Evolutionary conservation across 1,139 yeast species (phyloP).

Genomic region (Nakaseomyces nivariensis): DNA sequence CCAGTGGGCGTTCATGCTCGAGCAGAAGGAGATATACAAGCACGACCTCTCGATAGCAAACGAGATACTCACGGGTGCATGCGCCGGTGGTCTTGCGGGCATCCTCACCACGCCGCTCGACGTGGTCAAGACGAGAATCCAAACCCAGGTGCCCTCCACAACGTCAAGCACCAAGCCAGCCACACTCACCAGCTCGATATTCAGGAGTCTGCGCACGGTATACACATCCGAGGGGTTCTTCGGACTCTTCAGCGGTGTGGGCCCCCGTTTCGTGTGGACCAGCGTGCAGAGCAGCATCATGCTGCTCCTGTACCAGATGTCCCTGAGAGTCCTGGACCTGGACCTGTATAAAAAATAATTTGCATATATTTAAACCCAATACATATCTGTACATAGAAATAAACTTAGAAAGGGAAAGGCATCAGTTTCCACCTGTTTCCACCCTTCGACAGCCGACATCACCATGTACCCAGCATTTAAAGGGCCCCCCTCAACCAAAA

Average conservation of each 20-base stretch:
- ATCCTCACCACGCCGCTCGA: conserved; percentile 75
- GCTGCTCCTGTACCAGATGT: conserved; percentile 71
- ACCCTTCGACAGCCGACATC: no score
- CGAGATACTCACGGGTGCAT: conserved; percentile 82
- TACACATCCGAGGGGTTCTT: conserved; percentile 64
- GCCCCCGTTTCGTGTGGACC: conserved; percentile 95
- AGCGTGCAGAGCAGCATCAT: conserved; percentile 90
- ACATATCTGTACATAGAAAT: no score
- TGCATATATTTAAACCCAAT: background rate
- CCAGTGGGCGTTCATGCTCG: conserved; percentile 41
- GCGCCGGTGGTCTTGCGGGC: conserved; percentile 96
- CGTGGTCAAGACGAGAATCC: conserved; percentile 88
- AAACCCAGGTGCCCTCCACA: conserved; percentile 44
- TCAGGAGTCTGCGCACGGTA: conserved; percentile 54
- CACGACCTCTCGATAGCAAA: conserved; percentile 45
- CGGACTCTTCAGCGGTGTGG: conserved; percentile 88
- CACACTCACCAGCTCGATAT: conserved; percentile 42
- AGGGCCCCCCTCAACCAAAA: no score
- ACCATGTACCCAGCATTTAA: no score
- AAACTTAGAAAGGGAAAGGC: no score
- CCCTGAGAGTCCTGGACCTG: conserved; percentile 28
- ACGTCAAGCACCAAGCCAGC: conserved; percentile 18
- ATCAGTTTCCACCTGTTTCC: no score
- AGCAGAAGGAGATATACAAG: conserved; percentile 16
- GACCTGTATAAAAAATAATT: background rate